Evolutionary conservation across 768 basidiomycete genomes (phyloP).

Genomic region (Pleurotus salmoneostramineus): DNA sequence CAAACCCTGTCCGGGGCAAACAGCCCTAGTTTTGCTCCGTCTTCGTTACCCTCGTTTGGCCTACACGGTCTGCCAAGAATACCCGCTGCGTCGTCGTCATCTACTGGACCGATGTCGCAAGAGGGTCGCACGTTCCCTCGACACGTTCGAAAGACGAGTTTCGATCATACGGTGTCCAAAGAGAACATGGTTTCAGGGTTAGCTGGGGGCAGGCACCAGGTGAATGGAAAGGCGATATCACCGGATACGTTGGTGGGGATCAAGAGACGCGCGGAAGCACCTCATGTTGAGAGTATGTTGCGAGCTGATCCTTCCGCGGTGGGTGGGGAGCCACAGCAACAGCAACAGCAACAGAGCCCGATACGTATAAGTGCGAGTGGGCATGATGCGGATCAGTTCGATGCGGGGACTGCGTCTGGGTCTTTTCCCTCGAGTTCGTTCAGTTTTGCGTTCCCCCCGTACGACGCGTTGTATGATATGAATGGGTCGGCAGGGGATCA

Average conservation of each 20-base stretch:
- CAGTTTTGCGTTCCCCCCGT: constrained; percentile 70
- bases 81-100: constrained; percentile 21
- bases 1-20: constrained; percentile 35
- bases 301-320: constrained; percentile 72
- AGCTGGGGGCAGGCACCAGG: constrained; percentile 66
- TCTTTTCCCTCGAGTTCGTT: constrained; percentile 67
- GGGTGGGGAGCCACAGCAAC: constrained; percentile 26
- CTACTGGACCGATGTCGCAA: constrained; percentile 23
- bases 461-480: constrained; percentile 60
- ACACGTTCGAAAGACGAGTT: constrained; percentile 90
- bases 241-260: constrained; percentile 63
- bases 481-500: constrained; percentile 15
- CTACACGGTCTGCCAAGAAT: constrained; percentile 51
- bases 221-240: constrained; percentile 70
- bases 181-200: constrained; percentile 56
- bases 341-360: constrained; percentile 19
- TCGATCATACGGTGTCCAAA: constrained; percentile 84
- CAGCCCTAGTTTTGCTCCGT: constrained; percentile 55
- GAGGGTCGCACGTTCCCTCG: constrained; percentile 66
- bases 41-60: constrained; percentile 72
- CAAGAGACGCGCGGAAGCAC: constrained; percentile 76
- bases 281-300: constrained; percentile 75
- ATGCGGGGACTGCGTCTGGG: constrained; percentile 22
- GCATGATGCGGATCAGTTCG: constrained; percentile 35
- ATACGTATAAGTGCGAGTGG: background rate